Conservation (phyloP, 495 filamentous ascomycete genomes). For the Penicillium lagena region DNA sequence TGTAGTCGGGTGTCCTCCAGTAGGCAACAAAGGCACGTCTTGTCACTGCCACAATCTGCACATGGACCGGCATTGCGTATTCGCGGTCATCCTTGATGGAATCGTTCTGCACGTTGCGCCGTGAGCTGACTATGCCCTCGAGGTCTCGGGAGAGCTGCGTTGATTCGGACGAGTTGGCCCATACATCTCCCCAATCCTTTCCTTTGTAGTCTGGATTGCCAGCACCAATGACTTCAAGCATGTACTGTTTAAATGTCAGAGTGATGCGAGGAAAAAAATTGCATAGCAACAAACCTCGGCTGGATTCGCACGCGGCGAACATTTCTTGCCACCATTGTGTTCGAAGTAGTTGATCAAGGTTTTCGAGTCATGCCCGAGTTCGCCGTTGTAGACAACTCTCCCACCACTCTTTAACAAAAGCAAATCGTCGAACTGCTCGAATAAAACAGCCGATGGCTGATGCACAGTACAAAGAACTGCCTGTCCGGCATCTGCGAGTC, state of each 20-base stretch:
- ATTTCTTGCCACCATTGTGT: slow-evolving; percentile 45
- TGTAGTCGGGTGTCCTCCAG: slow-evolving; percentile 56
- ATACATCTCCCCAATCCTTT: slow-evolving; percentile 56
- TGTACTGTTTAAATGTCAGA: slow-evolving; percentile 33
- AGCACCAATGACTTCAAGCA: slow-evolving; percentile 61
- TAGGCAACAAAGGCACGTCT: slow-evolving; percentile 51
- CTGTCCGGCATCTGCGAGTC: slow-evolving; percentile 75
- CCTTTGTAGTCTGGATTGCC: slow-evolving; percentile 57
- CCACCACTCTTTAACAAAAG: slow-evolving; percentile 61
- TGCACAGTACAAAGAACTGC: slow-evolving; percentile 94
- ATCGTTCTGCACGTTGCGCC: slow-evolving; percentile 21
- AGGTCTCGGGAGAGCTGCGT: slow-evolving; percentile 39
- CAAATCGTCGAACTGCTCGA: slow-evolving; percentile 71
- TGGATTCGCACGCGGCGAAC: slow-evolving; percentile 58
- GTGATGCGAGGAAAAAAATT: too few species aligned
- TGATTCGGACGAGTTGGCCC: slow-evolving; percentile 43
- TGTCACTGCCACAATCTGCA: slow-evolving; percentile 43
- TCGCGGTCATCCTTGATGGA: slow-evolving; percentile 40
- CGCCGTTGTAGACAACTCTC: slow-evolving; percentile 59
- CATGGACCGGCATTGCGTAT: slow-evolving; percentile 54
- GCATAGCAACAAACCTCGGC: slow-evolving; percentile 48
- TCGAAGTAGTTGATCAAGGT: slow-evolving; percentile 46
- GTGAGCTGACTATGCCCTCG: slow-evolving; percentile 34
- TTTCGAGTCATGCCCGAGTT: slow-evolving; percentile 51
- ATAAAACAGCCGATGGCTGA: slow-evolving; percentile 79